Base-by-base conservation (phyloP, 1,284 basidiomycete species). In the Trichosporon ovoides region DNA sequence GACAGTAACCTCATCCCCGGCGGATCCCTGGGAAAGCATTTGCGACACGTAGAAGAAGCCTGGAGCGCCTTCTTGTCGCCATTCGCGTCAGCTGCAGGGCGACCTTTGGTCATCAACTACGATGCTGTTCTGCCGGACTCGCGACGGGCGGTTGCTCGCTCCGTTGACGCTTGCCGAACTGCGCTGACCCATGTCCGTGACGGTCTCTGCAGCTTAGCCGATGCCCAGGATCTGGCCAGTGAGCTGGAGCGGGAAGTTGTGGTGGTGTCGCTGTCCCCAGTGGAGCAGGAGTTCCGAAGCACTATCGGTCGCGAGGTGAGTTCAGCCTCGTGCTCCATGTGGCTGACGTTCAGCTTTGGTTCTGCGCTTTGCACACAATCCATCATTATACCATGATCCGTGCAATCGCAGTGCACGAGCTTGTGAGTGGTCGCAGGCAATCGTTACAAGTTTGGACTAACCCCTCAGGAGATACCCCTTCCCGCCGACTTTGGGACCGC, bases 371-470 rank as follows among this genome's bases (percentile, higher is more conserved):
- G 14, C 73, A 75, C 53, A 67, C 73, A 3, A 75, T 77, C 14
- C 73, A 75, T 49, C 75, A 77, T 52, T 74, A 71, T 58, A 72
- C 73, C 9, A 75, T 77, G 74, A 52, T 75, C 14, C 63, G 74
- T 7, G 71, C 72, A 7, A 74, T 77, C 33, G 73, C 72, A 12
- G 72, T 73, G 10, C 69, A 78, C 64, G 69, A 79, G 67, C 68
- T 73, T 14, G 66, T 71, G 46, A 61, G 71, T 68, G 2, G 35
- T n/a, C n/a, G n/a, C n/a, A n/a, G n/a, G n/a, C n/a, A n/a, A n/a
- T n/a, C 3, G 3, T 22, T 19, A 9, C 11, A 6, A n/a, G 7
- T 3, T n/a, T 37, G 35, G 22, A 22, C 38, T 37, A 20, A 34
- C 55, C 20, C 22, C 12, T 13, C 38, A 73, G 71, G 69, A 70